Base-by-base conservation (phyloP, 1,139 yeast genomes). In the Taphrina pruni region DNA sequence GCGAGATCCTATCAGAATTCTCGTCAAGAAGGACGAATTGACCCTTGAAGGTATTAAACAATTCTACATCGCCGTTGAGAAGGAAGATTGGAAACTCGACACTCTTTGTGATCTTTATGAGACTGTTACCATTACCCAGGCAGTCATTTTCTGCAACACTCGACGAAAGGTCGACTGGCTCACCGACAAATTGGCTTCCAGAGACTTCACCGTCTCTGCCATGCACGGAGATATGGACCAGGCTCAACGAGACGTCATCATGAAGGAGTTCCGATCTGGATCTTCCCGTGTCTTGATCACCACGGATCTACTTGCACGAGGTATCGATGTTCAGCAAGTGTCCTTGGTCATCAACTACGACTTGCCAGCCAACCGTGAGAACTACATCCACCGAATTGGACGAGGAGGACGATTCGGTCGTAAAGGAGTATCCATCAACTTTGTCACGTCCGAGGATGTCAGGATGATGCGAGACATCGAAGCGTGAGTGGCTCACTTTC, bases 331-430 rank as follows among this genome's bases (percentile, higher is more conserved):
- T 75, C 99, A 94, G 86, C 99, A 94, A 84, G 98, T 94, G 75
- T 93, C 98, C 70, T 86, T 94, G 79, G 99, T 94, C 78, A 93
- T 94, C 81, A 94, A 94, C 88, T 94, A 90, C 85, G 99, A 94
- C 81, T 86, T 94, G 82, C 99, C 99, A 78, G 86, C 93, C 79
- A 91, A 93, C 88, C 90, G 92, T 83, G 98, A 94, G 84, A 93
- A 94, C 89, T 94, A 94, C 83, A 91, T 94, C 80, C 99, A 94
- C 86, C 90, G 99, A 88, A 94, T 94, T 79, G 99, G 99, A 87
- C 91, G 99, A 87, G 96, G 97, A 85, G 99, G 99, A 85, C 94
- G 99, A 86, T 94, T 94, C 86, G 99, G 99, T 86, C 89, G 99
- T 85, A 94, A 94, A 88, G 99, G 99, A 88, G 97, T 93, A 80